phyloP scores from a whole-genome alignment of 2,329 filamentous ascomycete genomes.

The Nigrograna mackinnonii region DNA sequence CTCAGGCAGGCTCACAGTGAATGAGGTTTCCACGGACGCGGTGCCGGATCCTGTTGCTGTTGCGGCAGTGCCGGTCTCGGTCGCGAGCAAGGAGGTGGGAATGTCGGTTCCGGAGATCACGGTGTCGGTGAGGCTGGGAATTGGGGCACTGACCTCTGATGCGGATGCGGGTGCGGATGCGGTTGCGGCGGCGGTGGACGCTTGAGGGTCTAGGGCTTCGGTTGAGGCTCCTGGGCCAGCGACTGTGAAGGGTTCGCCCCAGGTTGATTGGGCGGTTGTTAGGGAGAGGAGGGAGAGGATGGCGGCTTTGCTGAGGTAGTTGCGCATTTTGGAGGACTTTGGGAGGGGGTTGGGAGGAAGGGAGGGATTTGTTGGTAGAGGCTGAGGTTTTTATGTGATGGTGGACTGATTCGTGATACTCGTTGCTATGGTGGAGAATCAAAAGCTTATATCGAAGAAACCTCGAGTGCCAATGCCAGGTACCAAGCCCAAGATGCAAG shows the following conservation, averaged over 20 bases:
- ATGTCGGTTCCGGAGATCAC: not conserved
- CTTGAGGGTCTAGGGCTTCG: slow-evolving; percentile 1
- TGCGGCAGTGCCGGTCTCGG: too few species aligned
- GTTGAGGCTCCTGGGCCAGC: slow-evolving; percentile 5
- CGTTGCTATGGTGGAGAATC: too few species aligned
- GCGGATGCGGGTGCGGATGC: not conserved
- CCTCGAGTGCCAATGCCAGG: too few species aligned
- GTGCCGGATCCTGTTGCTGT: too few species aligned
- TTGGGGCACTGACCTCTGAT: slow-evolving; percentile 1
- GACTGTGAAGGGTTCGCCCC: slow-evolving; percentile 11
- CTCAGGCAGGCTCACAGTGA: not conserved
- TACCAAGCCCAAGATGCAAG: too few species aligned
- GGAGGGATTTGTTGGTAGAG: too few species aligned
- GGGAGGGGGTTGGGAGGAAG: too few species aligned
- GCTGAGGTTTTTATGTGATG: too few species aligned
- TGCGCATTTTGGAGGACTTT: too few species aligned
- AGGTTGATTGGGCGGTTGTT: slow-evolving; percentile 6
- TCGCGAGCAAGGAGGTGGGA: not conserved
- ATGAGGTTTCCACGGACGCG: not conserved
- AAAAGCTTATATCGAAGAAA: too few species aligned
- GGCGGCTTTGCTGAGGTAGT: too few species aligned
- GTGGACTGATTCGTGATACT: too few species aligned
- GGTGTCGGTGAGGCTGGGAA: not conserved
- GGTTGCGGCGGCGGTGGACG: not conserved
- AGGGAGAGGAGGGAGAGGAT: slow-evolving; percentile 6